Evolutionary conservation across 768 basidiomycete species (phyloP).

Genomic region (Tremella fuciformis): DNA sequence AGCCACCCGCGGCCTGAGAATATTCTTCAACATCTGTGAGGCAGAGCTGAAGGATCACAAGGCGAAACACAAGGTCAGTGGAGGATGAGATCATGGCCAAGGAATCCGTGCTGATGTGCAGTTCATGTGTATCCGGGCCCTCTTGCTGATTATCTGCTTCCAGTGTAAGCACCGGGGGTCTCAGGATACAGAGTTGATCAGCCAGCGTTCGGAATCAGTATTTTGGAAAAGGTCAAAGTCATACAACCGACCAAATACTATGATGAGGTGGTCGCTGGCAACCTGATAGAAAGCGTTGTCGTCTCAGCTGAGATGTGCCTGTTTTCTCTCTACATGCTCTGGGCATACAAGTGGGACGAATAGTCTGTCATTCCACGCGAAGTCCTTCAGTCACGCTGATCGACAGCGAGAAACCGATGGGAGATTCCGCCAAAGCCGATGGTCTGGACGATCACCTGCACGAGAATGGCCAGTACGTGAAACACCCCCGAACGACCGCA

Average conservation of each 20-base stretch:
- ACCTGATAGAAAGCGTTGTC: neutral
- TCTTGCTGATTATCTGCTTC: neutral
- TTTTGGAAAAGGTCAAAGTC: neutral
- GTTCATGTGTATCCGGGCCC: neutral
- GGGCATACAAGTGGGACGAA: neutral
- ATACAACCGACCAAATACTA: conserved; percentile 2
- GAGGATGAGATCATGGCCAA: no score
- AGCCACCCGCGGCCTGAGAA: neutral
- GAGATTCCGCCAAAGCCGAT: neutral
- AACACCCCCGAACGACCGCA: neutral
- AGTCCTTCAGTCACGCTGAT: neutral
- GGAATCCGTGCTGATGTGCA: neutral
- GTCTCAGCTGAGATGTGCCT: neutral
- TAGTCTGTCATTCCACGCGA: neutral
- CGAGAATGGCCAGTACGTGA: neutral
- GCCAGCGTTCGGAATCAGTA: neutral
- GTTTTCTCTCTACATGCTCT: neutral
- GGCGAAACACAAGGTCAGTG: neutral
- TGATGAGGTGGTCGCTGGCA: neutral
- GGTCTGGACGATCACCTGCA: neutral
- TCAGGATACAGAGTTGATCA: no score
- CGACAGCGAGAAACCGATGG: no score
- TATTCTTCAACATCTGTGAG: conserved; percentile 1
- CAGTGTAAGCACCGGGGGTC: neutral
- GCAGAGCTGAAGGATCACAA: conserved; percentile 1